Conservation (phyloP, 129 eudicot genomes). For the Deinandra increscens region DNA sequence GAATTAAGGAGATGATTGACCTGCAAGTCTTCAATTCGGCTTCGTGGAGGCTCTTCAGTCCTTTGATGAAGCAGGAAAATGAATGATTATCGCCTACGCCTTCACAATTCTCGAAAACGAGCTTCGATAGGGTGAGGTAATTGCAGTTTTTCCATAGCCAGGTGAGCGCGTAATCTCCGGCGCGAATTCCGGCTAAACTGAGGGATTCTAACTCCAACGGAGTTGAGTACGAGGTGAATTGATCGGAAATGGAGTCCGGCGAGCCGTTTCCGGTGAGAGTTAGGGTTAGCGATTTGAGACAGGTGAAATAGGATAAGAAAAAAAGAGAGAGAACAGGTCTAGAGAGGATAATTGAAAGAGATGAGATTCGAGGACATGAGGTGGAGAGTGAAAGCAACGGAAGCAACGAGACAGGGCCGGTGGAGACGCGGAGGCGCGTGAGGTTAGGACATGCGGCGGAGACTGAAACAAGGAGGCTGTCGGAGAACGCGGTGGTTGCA, state of each 20-base stretch:
- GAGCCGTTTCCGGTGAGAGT: too few species aligned
- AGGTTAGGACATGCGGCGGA: too few species aligned
- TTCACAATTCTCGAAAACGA: conserved; percentile 57
- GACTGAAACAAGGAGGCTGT: too few species aligned
- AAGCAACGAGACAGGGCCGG: conserved; percentile 37
- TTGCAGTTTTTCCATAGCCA: conserved; percentile 64
- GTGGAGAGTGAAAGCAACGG: conserved; percentile 35
- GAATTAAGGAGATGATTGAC: conserved; percentile 39
- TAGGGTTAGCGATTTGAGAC: neutral
- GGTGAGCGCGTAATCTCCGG: conserved; percentile 44
- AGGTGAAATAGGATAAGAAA: too few species aligned
- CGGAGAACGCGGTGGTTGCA: too few species aligned
- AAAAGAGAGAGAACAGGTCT: too few species aligned
- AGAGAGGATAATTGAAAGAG: too few species aligned
- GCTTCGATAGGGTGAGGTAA: conserved; percentile 32
- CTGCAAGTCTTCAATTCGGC: conserved; percentile 59
- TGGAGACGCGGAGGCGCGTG: too few species aligned
- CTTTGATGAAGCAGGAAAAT: conserved; percentile 31
- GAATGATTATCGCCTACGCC: conserved; percentile 48
- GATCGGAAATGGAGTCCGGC: too few species aligned
- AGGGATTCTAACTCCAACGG: too few species aligned
- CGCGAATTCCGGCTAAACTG: neutral
- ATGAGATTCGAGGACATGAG: too few species aligned
- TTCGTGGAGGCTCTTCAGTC: conserved; percentile 34
- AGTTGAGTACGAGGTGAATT: too few species aligned